These are phyloP conservation scores for Lophiotrema nucula DNA, from an alignment of 495 filamentous ascomycete genomes.

Conservation along the genomic window DNA sequence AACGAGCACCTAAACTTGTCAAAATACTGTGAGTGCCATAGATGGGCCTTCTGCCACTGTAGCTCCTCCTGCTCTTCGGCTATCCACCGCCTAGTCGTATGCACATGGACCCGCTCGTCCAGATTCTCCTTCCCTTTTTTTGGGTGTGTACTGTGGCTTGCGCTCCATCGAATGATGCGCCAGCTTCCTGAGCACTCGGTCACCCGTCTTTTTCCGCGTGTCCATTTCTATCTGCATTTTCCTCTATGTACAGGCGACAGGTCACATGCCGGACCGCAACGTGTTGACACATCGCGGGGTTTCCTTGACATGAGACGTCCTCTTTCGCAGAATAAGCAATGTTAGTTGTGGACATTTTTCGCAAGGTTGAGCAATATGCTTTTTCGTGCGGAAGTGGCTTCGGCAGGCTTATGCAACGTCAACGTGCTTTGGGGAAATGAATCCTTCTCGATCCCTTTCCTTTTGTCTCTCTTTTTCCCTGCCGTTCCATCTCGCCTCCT, in stretches of 20 bases:
- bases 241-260: background rate
- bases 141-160: background rate
- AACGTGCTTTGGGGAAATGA: conserved; percentile 5
- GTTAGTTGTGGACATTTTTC: background rate
- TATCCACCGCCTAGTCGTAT: background rate
- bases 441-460: background rate
- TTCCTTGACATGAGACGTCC: background rate
- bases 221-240: no score
- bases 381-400: conserved; percentile 26
- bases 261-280: background rate
- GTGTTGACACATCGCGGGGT: background rate
- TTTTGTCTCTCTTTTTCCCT: background rate
- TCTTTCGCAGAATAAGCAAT: background rate
- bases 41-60: background rate
- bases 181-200: no score
- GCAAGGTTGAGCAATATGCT: background rate
- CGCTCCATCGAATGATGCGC: background rate
- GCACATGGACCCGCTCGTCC: background rate
- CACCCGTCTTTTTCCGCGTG: no score
- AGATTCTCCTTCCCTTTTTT: background rate
- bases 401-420: conserved; percentile 26
- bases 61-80: background rate
- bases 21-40: background rate
- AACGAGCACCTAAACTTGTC: background rate
- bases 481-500: background rate